Conservation (phyloP, 345 rosid species). For the Gossypium bickii region DNA sequence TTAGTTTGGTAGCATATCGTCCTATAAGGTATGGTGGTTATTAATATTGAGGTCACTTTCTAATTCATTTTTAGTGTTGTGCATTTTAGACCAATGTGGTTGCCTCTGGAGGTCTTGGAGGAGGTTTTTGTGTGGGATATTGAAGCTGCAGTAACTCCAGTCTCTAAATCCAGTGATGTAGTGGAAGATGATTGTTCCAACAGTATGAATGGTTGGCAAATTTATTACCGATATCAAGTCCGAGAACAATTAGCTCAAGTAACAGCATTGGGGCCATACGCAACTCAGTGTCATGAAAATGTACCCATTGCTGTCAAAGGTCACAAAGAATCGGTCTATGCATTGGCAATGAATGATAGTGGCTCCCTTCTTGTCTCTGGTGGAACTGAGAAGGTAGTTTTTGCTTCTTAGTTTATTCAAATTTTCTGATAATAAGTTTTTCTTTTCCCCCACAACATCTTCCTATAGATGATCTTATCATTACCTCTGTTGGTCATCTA, state of each 20-base stretch:
- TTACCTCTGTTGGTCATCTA: background rate
- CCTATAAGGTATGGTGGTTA: constrained; percentile 7
- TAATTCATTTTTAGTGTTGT: constrained; percentile 61
- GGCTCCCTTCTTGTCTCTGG: constrained; percentile 95
- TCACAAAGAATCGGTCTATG: constrained; percentile 99
- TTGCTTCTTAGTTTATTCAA: background rate
- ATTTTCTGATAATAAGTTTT: background rate
- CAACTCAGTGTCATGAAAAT: constrained; percentile 69
- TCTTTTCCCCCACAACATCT: background rate
- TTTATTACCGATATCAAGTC: constrained; percentile 60
- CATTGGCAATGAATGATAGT: constrained; percentile 91
- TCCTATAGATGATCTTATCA: background rate
- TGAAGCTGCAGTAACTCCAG: constrained; percentile 83
- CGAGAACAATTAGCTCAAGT: constrained; percentile 78
- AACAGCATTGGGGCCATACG: constrained; percentile 66
- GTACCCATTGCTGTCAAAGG: constrained; percentile 86
- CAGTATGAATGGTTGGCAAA: constrained; percentile 56
- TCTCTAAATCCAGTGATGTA: constrained; percentile 63
- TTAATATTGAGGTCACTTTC: constrained; percentile 34
- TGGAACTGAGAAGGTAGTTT: constrained; percentile 93
- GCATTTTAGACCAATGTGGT: constrained; percentile 83
- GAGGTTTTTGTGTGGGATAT: constrained; percentile 99
- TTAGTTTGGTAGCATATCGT: constrained; percentile 2
- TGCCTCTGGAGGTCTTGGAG: constrained; percentile 99
- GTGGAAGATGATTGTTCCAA: constrained; percentile 75